Evolutionary conservation across 352 stramenopile species (phyloP).

Genomic region (Globisporangium barbulae): DNA sequence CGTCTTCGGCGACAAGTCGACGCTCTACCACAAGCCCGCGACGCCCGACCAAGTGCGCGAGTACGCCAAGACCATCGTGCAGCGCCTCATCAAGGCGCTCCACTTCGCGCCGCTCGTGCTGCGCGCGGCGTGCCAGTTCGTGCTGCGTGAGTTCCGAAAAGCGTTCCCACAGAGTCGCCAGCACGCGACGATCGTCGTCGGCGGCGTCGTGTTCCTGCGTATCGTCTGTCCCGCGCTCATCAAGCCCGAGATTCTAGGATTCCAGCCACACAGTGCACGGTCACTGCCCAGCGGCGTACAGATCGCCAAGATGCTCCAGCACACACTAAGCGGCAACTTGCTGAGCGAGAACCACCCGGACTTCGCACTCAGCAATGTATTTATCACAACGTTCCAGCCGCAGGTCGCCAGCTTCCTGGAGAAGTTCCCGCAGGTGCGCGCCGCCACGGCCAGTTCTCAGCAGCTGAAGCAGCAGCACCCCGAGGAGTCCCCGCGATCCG

Average conservation of each 20-base stretch:
- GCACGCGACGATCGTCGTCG: conserved; percentile 67
- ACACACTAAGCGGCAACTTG: conserved; percentile 60
- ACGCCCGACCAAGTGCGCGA: conserved; percentile 39
- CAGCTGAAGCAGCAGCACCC: conserved; percentile 1
- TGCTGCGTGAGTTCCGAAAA: conserved; percentile 67
- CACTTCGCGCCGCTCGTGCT: conserved; percentile 72
- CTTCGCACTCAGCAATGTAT: conserved; percentile 47
- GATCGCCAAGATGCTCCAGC: conserved; percentile 80
- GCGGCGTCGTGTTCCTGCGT: conserved; percentile 69
- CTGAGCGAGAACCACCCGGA: conserved; percentile 48
- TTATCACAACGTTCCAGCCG: conserved; percentile 62
- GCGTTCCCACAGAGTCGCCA: conserved; percentile 63
- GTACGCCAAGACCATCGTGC: conserved; percentile 60
- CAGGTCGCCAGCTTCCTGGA: conserved; percentile 60
- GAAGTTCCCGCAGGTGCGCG: conserved; percentile 54
- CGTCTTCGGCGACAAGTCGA: conserved; percentile 66
- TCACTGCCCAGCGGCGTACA: conserved; percentile 60
- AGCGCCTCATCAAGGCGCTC: conserved; percentile 67
- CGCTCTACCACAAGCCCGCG: conserved; percentile 37
- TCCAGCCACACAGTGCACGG: conserved; percentile 45
- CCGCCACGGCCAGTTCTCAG: not conserved
- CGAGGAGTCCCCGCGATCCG: conserved; percentile 6
- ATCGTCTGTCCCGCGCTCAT: conserved; percentile 75
- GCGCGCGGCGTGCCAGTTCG: conserved; percentile 65
- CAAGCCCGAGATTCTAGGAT: conserved; percentile 82